Evolutionary conservation across 495 filamentous ascomycete genomes (phyloP), one percentile per base, ranked within the genome.

Genomic region (Talaromyces stipitatus): DNA sequence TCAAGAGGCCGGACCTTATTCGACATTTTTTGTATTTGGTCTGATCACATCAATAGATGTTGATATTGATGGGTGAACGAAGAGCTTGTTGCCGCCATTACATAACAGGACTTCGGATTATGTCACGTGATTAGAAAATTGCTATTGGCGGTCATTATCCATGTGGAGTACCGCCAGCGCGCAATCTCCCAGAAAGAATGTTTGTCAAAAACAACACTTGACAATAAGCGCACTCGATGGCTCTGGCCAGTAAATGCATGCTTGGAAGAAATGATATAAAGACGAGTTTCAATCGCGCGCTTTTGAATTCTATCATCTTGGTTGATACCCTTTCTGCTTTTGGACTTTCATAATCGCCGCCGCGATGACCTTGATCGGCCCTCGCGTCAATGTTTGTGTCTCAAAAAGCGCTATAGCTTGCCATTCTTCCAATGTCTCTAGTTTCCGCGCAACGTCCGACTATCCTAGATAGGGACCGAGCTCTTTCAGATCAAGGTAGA

Each of bases 1-100:
- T 96, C 89, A 62, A 99, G 91, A 7, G 92, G 94, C 36, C 94
- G 67, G 38, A 66, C 72, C 60, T 61, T 67, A 20, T 62, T 60
- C 18, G 69, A 66, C 72, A 76, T 78, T 36, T 60, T 41, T 3
- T 63, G 32, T 27, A 20, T 20, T 10, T 9, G 32, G 24, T 56
- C 23, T 20, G 36, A 26, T 41, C 30, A 51, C 41, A 54, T 23
- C 41, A 53, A 16, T 22, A 18, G 7, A 38, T 2, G 46, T 33
- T 54, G 41, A 48, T 26, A 9, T 7, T 32, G 45, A 14, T 52
- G 24, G 48, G n/a, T 5, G 48, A 36, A 14, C 14, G 48, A 26
- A 23, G 45, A 23, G 16, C 16, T 4, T n/a, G 11, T 16, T 8
- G 18, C 18, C 9, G 43, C 18, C 18, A 18, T 48, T 24, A 18